These are phyloP conservation scores for Thalassia testudinum DNA, from an alignment of 116 monocot genomes.

Conservation along the genomic window DNA sequence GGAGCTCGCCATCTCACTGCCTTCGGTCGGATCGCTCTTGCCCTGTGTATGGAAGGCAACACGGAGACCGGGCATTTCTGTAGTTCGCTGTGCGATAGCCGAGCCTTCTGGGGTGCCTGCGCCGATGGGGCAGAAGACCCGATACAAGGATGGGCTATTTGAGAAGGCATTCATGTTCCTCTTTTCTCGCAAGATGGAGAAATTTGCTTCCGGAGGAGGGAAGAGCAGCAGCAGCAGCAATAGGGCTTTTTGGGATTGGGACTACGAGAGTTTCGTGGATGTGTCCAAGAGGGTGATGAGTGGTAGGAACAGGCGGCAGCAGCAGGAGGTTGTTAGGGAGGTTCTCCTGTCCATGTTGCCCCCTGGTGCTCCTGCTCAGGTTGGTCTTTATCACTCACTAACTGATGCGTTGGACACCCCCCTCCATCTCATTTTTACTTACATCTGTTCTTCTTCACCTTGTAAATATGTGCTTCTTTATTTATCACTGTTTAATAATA, in stretches of 20 bases:
- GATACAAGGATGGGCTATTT: constrained; percentile 67
- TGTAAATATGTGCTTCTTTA: no score
- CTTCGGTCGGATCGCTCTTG: constrained; percentile 7
- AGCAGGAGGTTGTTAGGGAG: constrained; percentile 80
- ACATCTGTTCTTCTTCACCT: no score
- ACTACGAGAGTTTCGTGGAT: constrained; percentile 89
- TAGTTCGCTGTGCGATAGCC: constrained; percentile 35
- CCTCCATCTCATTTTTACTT: no score
- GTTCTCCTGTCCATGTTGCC: constrained; percentile 92
- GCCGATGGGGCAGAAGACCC: constrained; percentile 84
- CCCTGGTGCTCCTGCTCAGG: constrained; percentile 86
- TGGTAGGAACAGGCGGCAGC: constrained; percentile 58
- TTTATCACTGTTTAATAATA: no score
- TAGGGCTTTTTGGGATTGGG: constrained; percentile 43
- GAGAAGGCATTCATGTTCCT: constrained; percentile 80
- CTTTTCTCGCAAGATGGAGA: constrained; percentile 91
- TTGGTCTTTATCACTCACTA: no score
- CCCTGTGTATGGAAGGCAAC: neutral
- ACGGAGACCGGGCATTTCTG: neutral
- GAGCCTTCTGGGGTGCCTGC: constrained; percentile 57
- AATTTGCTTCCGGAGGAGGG: constrained; percentile 34
- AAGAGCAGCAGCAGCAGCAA: neutral
- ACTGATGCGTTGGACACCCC: no score
- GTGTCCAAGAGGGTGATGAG: constrained; percentile 69
- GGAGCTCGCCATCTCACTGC: constrained; percentile 13